Evolutionary conservation across 1,284 basidiomycete genomes (phyloP).

Genomic region (Irpex rosettiformis): DNA sequence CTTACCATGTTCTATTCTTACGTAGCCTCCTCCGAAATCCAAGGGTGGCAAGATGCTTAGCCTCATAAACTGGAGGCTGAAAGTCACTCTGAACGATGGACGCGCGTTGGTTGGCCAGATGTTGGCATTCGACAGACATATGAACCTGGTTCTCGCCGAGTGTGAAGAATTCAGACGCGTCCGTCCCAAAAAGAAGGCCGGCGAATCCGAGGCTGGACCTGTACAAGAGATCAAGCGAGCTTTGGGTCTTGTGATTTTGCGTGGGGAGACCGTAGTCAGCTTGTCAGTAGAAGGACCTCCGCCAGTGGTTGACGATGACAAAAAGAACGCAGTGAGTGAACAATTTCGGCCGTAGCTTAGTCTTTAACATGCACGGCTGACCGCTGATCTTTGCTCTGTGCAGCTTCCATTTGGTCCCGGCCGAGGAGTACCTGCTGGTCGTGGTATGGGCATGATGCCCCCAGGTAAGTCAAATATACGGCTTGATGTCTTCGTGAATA

Average conservation of each 20-base stretch:
- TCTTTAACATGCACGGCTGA: constrained; percentile 20
- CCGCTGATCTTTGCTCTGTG: constrained; percentile 6
- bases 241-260: constrained; percentile 91
- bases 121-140: constrained; percentile 99
- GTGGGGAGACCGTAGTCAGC: constrained; percentile 96
- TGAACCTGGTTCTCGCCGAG: constrained; percentile 98
- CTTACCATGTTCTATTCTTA: neutral
- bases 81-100: constrained; percentile 97
- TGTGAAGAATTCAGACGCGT: constrained; percentile 95
- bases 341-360: neutral
- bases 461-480: constrained; percentile 56
- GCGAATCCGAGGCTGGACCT: constrained; percentile 69
- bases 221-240: constrained; percentile 96
- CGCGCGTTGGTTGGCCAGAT: constrained; percentile 96
- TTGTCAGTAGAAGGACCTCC: constrained; percentile 96
- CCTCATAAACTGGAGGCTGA: constrained; percentile 97
- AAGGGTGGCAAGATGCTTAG: constrained; percentile 98
- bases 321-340: constrained; percentile 63
- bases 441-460: constrained; percentile 96
- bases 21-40: constrained; percentile 86
- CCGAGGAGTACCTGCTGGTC: constrained; percentile 91
- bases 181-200: constrained; percentile 80
- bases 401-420: constrained; percentile 90
- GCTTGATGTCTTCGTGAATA: neutral
- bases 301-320: constrained; percentile 86